Evolutionary conservation across 2,329 filamentous ascomycete genomes (phyloP), one percentile per base, ranked within the genome.

Genomic region (Arthrobotrys musiformis): DNA sequence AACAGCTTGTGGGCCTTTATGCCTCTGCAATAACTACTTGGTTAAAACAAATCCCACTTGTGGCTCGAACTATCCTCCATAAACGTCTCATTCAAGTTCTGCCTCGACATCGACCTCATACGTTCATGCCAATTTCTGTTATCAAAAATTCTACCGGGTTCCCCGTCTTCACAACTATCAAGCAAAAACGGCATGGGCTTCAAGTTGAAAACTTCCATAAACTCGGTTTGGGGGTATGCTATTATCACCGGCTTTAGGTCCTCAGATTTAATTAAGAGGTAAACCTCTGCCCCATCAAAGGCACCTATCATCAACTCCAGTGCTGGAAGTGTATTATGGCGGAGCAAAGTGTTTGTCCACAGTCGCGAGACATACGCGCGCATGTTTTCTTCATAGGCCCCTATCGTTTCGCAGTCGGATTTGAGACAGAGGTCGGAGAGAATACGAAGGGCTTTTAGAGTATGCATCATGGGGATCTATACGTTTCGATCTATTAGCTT

Each of bases 41-140:
- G n/a, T n/a, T 40, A 58, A 40, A 58, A 58, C 19, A 58, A 8
- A 58, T 58, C 54, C 54, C 54, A 58, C 19, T 58, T 58, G 1
- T 19, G 54, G 17, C 33, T 33, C 2, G 54, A 9, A 40, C 54
- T 58, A 26, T 40, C 13, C 19, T 58, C 54, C 54, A 40, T 58
- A 19, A 58, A 58, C 1, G 30, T 58, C 33, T 58, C 54, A 13
- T 58, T 37, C 4, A 58, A 19, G 11, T 58, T 58, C 33, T 58
- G 54, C 19, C 54, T 37, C 0, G 54, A 40, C 0, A 33, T 9
- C 9, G 54, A 58, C 24, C 54, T 37, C 17, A 58, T 26, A 40
- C n/a, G n/a, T 4, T 58, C 54, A 58, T 58, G 54, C 54, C 54
- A 58, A 40, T 26, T n/a, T 1, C 54, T 33, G 26, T 58, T 58